Evolutionary conservation across 345 rosid genomes (phyloP).

Genomic region (Firmiana major): DNA sequence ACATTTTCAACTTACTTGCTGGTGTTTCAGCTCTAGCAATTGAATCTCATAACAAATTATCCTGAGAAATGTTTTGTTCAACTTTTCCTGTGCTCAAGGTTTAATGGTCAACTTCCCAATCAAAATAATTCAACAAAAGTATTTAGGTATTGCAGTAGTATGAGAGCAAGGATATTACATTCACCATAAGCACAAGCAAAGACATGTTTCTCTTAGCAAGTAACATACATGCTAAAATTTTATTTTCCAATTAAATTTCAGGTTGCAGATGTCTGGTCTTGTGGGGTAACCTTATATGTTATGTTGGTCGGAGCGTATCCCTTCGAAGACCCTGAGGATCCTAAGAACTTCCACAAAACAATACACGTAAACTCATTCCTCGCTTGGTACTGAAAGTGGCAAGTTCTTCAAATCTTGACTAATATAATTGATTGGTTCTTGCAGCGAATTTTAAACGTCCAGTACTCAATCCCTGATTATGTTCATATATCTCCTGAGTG

Average conservation of each 20-base stretch:
- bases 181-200: not conserved
- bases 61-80: not conserved
- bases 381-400: not conserved
- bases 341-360: conserved; percentile 84
- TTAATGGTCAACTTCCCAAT: not conserved
- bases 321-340: conserved; percentile 96
- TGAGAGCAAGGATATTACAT: not conserved
- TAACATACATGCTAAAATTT: not conserved
- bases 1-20: not conserved
- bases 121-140: not conserved
- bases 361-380: conserved; percentile 52
- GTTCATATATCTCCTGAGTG: conserved; percentile 93
- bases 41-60: not conserved
- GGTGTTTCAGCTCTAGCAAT: not conserved
- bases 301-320: conserved; percentile 99
- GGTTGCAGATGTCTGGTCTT: conserved; percentile 99
- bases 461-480: conserved; percentile 88
- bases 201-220: not conserved
- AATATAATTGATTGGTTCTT: conserved; percentile 4
- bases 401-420: conserved; percentile 1
- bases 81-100: not conserved
- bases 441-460: conserved; percentile 94
- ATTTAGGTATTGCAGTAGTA: not conserved
- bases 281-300: conserved; percentile 96
- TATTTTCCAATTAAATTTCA: not conserved